Percentiles rank a stretch among this genome's conserved stretches.
These are phyloP conservation scores for Fusarium palustre DNA, from an alignment of 2,329 filamentous ascomycete genomes.

Conservation along the genomic window DNA sequence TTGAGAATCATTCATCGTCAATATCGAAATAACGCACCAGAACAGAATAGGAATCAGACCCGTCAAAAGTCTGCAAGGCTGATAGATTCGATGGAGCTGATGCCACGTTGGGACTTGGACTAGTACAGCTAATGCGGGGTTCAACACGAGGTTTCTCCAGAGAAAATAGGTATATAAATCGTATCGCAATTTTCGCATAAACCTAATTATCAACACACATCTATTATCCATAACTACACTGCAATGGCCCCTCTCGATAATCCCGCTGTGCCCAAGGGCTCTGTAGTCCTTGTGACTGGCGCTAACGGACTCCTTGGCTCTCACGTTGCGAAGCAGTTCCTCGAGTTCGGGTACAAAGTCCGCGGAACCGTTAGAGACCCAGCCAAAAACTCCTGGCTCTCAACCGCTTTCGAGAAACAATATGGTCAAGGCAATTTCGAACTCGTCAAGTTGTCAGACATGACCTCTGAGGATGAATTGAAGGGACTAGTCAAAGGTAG, in stretches of 20 bases:
- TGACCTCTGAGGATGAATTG: constrained; percentile 45
- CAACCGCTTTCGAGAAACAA: constrained; percentile 47
- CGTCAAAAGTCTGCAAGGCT: neutral
- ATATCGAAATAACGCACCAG: neutral
- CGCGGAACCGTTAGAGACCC: constrained; percentile 57
- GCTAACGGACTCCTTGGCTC: constrained; percentile 57
- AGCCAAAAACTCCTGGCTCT: constrained; percentile 51
- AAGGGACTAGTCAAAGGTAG: constrained; percentile 47
- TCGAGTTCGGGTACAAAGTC: constrained; percentile 56
- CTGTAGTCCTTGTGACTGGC: constrained; percentile 56
- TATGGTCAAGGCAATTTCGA: constrained; percentile 53
- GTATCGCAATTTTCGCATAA: neutral
- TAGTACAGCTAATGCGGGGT: neutral
- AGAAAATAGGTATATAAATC: constrained; percentile 3
- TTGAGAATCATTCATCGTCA: neutral
- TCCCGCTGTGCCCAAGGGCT: constrained; percentile 43
- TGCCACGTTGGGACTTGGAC: neutral
- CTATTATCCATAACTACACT: neutral
- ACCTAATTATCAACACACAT: neutral
- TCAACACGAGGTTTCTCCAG: neutral
- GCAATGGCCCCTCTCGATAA: constrained; percentile 34
- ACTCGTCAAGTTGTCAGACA: constrained; percentile 51
- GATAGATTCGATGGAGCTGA: neutral
- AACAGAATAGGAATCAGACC: constrained; percentile 4
- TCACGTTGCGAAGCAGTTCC: constrained; percentile 55